These are phyloP conservation scores for Penicillium crystallinum DNA, from an alignment of 495 filamentous ascomycete species.

Conservation along the genomic window DNA sequence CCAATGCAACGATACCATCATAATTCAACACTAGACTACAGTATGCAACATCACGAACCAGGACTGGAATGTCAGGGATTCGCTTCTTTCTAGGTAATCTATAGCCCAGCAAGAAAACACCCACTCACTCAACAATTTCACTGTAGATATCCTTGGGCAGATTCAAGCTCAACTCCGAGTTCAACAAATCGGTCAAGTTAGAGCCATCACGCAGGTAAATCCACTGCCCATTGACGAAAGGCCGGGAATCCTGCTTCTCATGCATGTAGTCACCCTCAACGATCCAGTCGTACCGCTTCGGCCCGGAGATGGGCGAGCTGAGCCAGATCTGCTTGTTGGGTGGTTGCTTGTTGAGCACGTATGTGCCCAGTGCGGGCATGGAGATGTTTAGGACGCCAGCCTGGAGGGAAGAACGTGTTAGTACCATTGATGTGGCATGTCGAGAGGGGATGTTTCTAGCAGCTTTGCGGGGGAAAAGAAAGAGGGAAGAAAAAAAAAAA, in stretches of 20 bases:
- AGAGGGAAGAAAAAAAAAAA: neutral
- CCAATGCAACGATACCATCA: neutral
- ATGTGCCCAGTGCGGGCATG: constrained; percentile 64
- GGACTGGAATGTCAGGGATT: neutral
- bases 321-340: constrained; percentile 98
- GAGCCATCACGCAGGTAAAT: constrained; percentile 77
- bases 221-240: constrained; percentile 57
- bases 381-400: constrained; percentile 77
- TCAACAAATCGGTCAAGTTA: constrained; percentile 65
- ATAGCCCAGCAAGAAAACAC: neutral
- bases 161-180: constrained; percentile 54
- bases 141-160: constrained; percentile 41
- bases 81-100: neutral
- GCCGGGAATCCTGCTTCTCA: constrained; percentile 66
- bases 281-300: constrained; percentile 89
- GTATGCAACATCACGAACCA: neutral
- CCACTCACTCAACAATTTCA: constrained; percentile 16
- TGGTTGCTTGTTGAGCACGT: constrained; percentile 95
- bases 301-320: constrained; percentile 83
- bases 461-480: too few relatives aligned
- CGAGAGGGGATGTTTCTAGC: too few relatives aligned
- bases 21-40: neutral
- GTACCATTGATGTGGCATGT: neutral
- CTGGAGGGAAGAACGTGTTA: constrained; percentile 35
- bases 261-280: constrained; percentile 61